Evolutionary conservation across 352 stramenopile species (phyloP).

Genomic region (Pythium coloratum): DNA sequence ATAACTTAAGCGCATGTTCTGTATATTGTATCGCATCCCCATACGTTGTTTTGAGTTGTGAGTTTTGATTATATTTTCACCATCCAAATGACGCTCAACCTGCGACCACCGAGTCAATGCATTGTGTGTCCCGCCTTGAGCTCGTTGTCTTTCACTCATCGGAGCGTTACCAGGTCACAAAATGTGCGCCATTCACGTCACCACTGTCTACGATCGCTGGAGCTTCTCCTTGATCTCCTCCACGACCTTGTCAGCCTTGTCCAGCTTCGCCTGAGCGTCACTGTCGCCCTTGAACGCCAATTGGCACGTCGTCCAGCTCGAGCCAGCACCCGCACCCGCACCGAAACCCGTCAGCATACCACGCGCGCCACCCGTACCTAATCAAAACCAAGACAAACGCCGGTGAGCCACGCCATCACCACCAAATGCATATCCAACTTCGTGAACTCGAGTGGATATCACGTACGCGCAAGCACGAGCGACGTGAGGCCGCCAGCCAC

Average conservation of each 20-base stretch:
- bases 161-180: background rate
- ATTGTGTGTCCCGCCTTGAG: background rate
- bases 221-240: conserved; percentile 70
- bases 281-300: conserved; percentile 75
- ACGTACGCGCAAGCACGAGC: conserved; percentile 81
- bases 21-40: background rate
- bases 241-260: conserved; percentile 79
- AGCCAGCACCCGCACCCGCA: conserved; percentile 65
- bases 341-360: conserved; percentile 71
- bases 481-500: conserved; percentile 82
- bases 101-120: background rate
- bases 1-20: conserved; percentile 22
- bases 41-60: background rate
- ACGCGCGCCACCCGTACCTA: conserved; percentile 64
- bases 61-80: conserved; percentile 21
- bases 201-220: conserved; percentile 28
- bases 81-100: background rate
- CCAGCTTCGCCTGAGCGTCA: conserved; percentile 58
- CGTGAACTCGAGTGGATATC: no score
- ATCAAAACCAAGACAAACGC: conserved; percentile 6
- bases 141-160: background rate
- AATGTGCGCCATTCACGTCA: conserved; percentile 1
- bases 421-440: background rate
- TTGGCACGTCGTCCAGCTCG: conserved; percentile 86
- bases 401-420: background rate